These are phyloP conservation scores for Citrus trifoliata DNA, from an alignment of 345 rosid genomes.

Conservation along the genomic window DNA sequence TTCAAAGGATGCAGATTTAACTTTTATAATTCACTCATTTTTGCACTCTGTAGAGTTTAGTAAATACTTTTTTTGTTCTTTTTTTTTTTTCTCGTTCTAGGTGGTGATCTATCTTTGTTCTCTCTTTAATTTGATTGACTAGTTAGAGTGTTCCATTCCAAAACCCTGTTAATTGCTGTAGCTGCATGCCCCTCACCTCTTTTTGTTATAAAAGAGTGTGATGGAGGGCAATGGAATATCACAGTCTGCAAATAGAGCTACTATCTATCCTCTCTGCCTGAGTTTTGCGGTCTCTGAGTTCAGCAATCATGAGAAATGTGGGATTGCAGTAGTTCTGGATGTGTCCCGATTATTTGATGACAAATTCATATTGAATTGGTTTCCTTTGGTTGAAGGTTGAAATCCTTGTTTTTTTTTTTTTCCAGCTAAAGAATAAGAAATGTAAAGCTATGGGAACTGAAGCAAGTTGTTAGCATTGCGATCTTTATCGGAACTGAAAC, in stretches of 20 bases:
- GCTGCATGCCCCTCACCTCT: neutral
- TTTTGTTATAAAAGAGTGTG: neutral
- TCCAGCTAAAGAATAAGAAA: neutral
- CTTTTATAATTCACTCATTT: neutral
- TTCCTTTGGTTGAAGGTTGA: neutral
- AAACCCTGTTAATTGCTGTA: neutral
- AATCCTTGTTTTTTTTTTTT: neutral
- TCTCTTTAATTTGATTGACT: neutral
- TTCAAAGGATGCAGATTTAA: neutral
- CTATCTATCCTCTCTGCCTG: neutral
- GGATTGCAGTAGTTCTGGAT: neutral
- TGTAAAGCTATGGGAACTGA: neutral
- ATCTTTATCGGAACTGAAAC: neutral
- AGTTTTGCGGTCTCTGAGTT: neutral
- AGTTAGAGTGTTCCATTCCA: neutral
- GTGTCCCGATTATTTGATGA: neutral
- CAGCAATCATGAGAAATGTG: slow-evolving; percentile 1
- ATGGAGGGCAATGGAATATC: neutral
- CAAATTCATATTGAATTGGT: neutral
- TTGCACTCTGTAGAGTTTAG: neutral
- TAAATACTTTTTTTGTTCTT: neutral
- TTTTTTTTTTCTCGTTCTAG: neutral
- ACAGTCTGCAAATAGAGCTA: neutral
- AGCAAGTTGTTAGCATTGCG: neutral
- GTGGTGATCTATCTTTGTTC: neutral